Evolutionary conservation across 345 rosid species (phyloP).

Genomic region (Aquilaria sinensis): DNA sequence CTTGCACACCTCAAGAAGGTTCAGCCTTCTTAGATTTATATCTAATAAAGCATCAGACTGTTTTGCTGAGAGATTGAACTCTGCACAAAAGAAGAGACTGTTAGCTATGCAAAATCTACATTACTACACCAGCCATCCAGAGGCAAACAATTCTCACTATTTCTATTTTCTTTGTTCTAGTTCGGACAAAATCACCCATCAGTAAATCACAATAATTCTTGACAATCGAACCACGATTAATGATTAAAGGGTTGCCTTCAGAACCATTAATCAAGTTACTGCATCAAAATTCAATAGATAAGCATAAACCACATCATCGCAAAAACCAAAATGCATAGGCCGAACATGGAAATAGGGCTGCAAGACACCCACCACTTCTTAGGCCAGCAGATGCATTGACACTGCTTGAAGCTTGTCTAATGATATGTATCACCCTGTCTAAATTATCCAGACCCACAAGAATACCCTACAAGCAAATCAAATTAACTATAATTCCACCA

Average conservation of each 20-base stretch:
- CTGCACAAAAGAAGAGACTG: conserved; percentile 26
- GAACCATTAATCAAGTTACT: no score
- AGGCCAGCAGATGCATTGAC: conserved; percentile 63
- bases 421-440: conserved; percentile 58
- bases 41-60: conserved; percentile 91
- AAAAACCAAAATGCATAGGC: no score
- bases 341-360: neutral
- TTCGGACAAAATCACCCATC: neutral
- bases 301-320: no score
- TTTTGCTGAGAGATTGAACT: conserved; percentile 68
- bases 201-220: neutral
- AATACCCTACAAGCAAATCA: conserved; percentile 53
- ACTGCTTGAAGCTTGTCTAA: conserved; percentile 60
- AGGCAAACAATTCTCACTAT: no score
- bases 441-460: conserved; percentile 77
- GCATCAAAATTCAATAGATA: no score
- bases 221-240: neutral
- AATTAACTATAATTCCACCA: neutral
- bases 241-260: neutral
- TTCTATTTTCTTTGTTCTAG: no score
- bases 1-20: conserved; percentile 68
- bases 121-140: no score
- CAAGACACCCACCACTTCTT: conserved; percentile 40
- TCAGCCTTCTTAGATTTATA: conserved; percentile 74
- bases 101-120: neutral